A percentile compares a stretch with the other conserved stretches of the same genome.
These are phyloP conservation scores for Silene noctiflora DNA, from an alignment of 179 eudicot genomes.

Conservation along the genomic window DNA sequence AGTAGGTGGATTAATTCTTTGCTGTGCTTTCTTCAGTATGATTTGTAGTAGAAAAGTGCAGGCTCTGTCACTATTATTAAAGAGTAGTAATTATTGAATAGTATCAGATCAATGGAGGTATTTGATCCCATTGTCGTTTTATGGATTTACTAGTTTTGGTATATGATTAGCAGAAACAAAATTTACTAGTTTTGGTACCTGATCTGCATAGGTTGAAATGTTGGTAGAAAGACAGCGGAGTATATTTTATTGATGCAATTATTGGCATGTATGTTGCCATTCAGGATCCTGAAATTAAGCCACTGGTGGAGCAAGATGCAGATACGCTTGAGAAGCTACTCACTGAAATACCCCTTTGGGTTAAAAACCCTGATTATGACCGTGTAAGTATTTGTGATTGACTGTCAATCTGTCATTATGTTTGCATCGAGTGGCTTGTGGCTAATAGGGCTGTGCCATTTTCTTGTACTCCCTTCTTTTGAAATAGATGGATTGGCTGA, in stretches of 20 bases:
- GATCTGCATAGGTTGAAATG: neutral
- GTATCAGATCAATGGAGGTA: too few species aligned
- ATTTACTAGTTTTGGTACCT: too few species aligned
- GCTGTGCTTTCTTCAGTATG: neutral
- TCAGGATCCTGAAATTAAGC: slow-evolving; percentile 71
- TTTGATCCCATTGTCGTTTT: too few species aligned
- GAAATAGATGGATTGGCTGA: slow-evolving; percentile 84
- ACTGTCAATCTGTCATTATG: slow-evolving; percentile 9
- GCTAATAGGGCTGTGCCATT: slow-evolving; percentile 1
- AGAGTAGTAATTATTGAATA: too few species aligned
- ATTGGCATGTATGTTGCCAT: slow-evolving; percentile 3
- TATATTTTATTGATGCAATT: slow-evolving; percentile 4
- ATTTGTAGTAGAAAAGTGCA: neutral
- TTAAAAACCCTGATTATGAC: slow-evolving; percentile 69
- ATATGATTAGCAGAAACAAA: too few species aligned
- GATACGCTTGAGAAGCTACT: slow-evolving; percentile 43
- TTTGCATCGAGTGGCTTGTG: neutral
- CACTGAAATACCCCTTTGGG: slow-evolving; percentile 80
- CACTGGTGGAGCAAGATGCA: slow-evolving; percentile 64
- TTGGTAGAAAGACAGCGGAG: neutral
- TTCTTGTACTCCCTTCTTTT: neutral
- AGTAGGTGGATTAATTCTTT: neutral
- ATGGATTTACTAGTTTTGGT: too few species aligned
- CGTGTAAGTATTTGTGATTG: slow-evolving; percentile 40
- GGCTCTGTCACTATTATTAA: neutral